phyloP scores from a whole-genome alignment of 2,329 filamentous ascomycete genomes.

The Ophiocordyceps unilateralis region DNA sequence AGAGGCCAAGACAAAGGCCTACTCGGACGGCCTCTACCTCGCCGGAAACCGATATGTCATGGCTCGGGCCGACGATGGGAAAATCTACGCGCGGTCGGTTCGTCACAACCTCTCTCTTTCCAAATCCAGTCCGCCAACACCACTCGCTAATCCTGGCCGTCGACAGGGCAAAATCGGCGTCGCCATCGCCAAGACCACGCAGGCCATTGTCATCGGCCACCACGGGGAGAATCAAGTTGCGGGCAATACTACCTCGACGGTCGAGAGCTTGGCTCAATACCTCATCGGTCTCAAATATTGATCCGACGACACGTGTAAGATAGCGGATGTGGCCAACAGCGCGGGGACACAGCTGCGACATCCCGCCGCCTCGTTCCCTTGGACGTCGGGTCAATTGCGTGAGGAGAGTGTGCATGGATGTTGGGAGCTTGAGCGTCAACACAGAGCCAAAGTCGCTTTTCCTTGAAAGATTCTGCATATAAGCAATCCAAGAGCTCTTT shows the following conservation, averaged over 20 bases:
- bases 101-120: constrained; percentile 6
- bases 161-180: constrained; percentile 58
- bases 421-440: constrained; percentile 3
- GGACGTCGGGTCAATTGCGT: not conserved
- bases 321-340: constrained; percentile 1
- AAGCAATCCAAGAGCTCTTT: constrained; percentile 9
- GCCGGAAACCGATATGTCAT: constrained; percentile 63
- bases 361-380: not conserved
- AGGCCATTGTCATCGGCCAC: constrained; percentile 78
- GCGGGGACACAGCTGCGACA: not conserved
- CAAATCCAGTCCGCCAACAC: not conserved
- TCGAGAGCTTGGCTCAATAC: constrained; percentile 78
- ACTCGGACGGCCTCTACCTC: constrained; percentile 57
- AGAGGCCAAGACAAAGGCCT: constrained; percentile 45
- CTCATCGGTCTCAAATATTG: constrained; percentile 63
- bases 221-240: constrained; percentile 60
- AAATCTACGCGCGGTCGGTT: constrained; percentile 78
- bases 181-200: constrained; percentile 68
- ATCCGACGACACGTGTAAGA: constrained; percentile 13
- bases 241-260: constrained; percentile 58
- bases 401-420: constrained; percentile 2
- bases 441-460: constrained; percentile 3
- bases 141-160: not conserved
- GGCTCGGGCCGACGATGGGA: constrained; percentile 58
- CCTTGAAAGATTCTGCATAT: constrained; percentile 12